Base-by-base conservation (phyloP, 306 rosid genomes). In the Vigna unguiculata region DNA sequence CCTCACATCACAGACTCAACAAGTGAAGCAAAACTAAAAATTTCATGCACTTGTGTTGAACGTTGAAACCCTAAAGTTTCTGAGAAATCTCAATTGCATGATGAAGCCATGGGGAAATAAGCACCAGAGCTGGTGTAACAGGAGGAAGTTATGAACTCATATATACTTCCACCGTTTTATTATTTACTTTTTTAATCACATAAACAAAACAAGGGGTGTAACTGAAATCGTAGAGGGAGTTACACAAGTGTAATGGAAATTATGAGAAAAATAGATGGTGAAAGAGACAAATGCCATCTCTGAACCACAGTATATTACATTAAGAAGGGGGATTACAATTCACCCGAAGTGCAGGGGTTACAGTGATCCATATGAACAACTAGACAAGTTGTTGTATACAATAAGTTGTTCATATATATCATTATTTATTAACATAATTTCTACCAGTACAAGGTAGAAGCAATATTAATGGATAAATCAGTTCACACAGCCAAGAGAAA, bases 391-490 rank as follows among this genome's bases (percentile, higher is more conserved):
- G 21, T 30, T 72, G 60, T 54, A 36, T 57, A 65, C 0, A 65
- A 53, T 43, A 64, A 11, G 36, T 47, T 73, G 21, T 14, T 75
- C 67, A 32, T 25, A 63, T 8, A 6, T 10, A 19, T 20, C n/a
- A 19, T 65, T 59, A 70, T 73, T 24, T 57, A 71, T 43, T 24
- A 47, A 38, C 65, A 53, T 60, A 36, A 28, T 32, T 57, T 46
- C 58, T 19, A 20, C 55, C 21, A 36, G 72, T 77, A 78, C 72
- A 63, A 79, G 46, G 58, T 78, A 57, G 76, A 80, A 61, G 67
- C 71, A 63, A 48, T 30, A 58, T 25, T 38, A 74, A 34, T 16
- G 2, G 12, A 5, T 41, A 61, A 72, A 65, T 74, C 25, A 52
- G 41, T 38, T 38, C 41, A 40, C 41, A 40, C 30, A 61, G 38